Percentiles rank a stretch among this genome's conserved stretches.
Conservation (phyloP, 495 filamentous ascomycete genomes). For the Margaritispora aquatica region DNA sequence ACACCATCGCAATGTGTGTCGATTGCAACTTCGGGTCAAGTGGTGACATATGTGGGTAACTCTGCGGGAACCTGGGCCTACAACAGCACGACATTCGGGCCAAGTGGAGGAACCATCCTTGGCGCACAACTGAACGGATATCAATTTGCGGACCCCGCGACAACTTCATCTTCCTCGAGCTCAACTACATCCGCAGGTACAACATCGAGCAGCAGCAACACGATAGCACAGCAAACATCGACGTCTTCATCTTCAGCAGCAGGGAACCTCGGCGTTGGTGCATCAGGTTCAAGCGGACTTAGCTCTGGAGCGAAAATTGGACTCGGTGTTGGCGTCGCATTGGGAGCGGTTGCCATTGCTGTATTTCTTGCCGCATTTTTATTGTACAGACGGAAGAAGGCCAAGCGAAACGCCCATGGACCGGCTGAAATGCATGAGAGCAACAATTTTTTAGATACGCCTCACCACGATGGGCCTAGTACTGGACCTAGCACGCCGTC, state of each 20-base stretch:
- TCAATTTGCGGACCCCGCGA: not conserved
- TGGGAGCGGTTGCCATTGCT: not conserved
- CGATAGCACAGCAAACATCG: not conserved
- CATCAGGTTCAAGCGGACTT: not conserved
- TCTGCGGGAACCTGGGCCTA: not conserved
- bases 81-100: not conserved
- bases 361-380: not conserved
- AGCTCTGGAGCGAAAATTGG: conserved; percentile 1
- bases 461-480: not conserved
- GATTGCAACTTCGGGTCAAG: not conserved
- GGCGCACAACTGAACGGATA: not conserved
- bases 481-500: not conserved
- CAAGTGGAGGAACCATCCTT: not conserved
- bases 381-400: not conserved
- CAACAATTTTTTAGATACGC: not conserved
- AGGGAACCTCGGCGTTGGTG: not conserved
- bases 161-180: not conserved
- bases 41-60: not conserved
- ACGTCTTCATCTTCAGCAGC: not conserved
- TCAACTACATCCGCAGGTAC: not conserved
- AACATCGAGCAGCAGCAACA: not conserved
- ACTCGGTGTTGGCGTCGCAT: conserved; percentile 1
- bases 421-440: not conserved
- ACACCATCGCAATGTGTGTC: not conserved
- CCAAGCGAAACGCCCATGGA: not conserved